Evolutionary conservation across 306 rosid genomes (phyloP).

Genomic region (Dicorynia guianensis): DNA sequence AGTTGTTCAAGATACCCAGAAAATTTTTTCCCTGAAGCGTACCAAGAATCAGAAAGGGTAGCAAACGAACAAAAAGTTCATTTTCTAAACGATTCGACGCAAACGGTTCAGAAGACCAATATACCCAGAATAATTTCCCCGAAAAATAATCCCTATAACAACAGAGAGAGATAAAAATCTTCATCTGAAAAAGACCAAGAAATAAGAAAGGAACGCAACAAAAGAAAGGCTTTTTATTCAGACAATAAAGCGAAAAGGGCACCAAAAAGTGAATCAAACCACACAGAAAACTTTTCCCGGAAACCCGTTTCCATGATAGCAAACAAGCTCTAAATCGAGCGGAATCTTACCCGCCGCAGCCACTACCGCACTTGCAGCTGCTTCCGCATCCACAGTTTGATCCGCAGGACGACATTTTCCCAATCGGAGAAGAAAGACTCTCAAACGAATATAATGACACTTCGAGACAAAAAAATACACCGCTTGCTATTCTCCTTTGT

Average conservation of each 20-base stretch:
- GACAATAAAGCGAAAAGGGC: not conserved
- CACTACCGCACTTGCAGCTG: conserved; percentile 50
- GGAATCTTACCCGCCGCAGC: conserved; percentile 49
- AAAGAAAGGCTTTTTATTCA: not conserved
- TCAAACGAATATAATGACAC: too few species aligned
- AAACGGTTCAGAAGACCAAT: too few species aligned
- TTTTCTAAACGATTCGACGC: too few species aligned
- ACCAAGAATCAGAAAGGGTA: too few species aligned
- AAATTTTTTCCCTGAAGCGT: not conserved
- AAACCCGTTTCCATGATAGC: too few species aligned
- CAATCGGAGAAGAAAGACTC: not conserved
- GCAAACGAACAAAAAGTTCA: too few species aligned
- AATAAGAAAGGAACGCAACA: too few species aligned
- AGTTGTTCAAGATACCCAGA: too few species aligned
- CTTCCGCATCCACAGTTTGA: conserved; percentile 57
- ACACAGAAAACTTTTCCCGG: not conserved
- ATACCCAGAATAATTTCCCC: not conserved
- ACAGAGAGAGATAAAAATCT: too few species aligned
- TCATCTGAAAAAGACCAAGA: too few species aligned
- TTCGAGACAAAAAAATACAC: too few species aligned
- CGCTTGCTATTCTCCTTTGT: too few species aligned
- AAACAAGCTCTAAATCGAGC: not conserved
- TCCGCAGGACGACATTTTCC: conserved; percentile 54
- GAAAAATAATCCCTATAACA: not conserved
- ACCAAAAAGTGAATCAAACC: not conserved